Evolutionary conservation across 352 stramenopile species (phyloP).

Genomic region (Pythium monospermum): DNA sequence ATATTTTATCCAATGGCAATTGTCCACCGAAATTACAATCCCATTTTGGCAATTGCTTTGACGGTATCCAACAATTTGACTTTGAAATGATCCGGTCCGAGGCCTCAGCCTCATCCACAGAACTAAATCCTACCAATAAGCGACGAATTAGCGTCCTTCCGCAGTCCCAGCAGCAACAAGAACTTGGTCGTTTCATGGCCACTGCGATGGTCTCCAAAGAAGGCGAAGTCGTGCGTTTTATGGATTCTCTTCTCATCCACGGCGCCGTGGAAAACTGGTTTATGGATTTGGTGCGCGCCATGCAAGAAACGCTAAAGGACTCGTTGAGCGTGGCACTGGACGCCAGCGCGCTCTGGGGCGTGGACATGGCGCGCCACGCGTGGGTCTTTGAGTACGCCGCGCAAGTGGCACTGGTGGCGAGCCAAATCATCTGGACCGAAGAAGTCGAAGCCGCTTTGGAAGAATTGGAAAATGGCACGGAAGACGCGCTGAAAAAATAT

Average conservation of each 20-base stretch:
- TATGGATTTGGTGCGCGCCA: conserved; percentile 92
- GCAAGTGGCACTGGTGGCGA: conserved; percentile 79
- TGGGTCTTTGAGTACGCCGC: conserved; percentile 91
- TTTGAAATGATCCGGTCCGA: conserved; percentile 33
- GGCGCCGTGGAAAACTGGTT: conserved; percentile 92
- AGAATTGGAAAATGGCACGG: conserved; percentile 92
- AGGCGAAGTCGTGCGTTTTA: conserved; percentile 86
- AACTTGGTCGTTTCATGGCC: conserved; percentile 79
- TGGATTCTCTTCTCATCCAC: conserved; percentile 72
- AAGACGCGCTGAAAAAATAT: conserved; percentile 95
- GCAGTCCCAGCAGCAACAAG: conserved; percentile 15
- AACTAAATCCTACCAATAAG: not conserved
- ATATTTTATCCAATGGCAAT: conserved; percentile 95
- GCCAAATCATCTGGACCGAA: conserved; percentile 93
- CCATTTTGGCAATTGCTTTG: conserved; percentile 90
- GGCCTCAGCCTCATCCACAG: conserved; percentile 11
- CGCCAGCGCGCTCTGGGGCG: conserved; percentile 89
- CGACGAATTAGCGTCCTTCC: conserved; percentile 5
- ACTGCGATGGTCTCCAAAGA: conserved; percentile 96
- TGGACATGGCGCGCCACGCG: conserved; percentile 71
- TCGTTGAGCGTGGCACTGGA: conserved; percentile 91
- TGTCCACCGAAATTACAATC: conserved; percentile 77
- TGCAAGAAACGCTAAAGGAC: conserved; percentile 86
- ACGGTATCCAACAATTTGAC: conserved; percentile 82
- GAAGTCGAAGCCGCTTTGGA: conserved; percentile 89